Conservation (phyloP, 2,329 filamentous ascomycete species). For the Aureobasidium sp. region DNA sequence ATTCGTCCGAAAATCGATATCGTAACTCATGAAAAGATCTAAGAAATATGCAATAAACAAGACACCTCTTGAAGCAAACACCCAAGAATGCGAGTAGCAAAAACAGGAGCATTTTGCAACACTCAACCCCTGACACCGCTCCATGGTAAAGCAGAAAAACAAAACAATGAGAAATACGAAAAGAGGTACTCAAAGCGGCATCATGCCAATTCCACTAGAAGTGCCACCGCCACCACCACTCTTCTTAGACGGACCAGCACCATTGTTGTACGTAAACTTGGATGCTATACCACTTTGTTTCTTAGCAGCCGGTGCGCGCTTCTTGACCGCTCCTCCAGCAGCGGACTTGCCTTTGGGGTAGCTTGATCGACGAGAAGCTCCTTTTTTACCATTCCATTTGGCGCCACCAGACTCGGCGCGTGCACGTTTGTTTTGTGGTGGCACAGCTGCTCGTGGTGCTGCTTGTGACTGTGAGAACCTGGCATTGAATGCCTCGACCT, state of each 20-base stretch:
- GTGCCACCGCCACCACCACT: conserved; percentile 13
- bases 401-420: not conserved
- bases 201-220: conserved; percentile 28
- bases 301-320: conserved; percentile 3
- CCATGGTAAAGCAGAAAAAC: not conserved
- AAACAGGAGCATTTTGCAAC: not conserved
- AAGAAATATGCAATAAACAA: not conserved
- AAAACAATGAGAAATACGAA: not conserved
- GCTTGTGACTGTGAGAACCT: conserved; percentile 16
- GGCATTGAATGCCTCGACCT: conserved; percentile 22
- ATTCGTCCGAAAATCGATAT: not conserved
- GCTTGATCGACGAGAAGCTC: conserved; percentile 4
- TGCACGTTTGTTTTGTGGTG: not conserved
- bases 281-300: not conserved
- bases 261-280: not conserved
- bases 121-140: not conserved
- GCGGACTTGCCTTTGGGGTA: conserved; percentile 1
- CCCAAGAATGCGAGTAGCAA: not conserved
- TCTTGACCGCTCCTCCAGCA: conserved; percentile 12
- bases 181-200: conserved; percentile 25
- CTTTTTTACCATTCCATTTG: conserved; percentile 7
- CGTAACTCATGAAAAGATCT: not conserved
- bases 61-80: not conserved
- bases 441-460: not conserved
- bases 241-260: not conserved